Evolutionary conservation across 352 stramenopile species (phyloP).

Genomic region (Aphanomyces invadans): DNA sequence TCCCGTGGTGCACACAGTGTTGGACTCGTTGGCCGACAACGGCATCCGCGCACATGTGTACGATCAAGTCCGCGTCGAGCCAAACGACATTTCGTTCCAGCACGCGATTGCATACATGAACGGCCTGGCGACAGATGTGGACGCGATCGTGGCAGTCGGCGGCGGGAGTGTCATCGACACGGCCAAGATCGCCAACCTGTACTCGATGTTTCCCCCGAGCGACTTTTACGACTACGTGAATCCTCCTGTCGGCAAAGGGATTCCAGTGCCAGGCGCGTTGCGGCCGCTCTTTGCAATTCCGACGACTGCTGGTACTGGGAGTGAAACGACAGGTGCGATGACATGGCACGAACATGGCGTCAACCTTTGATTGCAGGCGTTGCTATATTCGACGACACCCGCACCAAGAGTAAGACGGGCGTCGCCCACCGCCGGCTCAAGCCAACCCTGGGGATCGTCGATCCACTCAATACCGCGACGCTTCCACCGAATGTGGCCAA

Average conservation of each 20-base stretch:
- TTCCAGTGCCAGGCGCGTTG: conserved; percentile 33
- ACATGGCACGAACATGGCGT: neutral
- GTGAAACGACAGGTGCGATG: conserved; percentile 32
- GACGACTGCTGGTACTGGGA: conserved; percentile 39
- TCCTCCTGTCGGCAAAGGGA: conserved; percentile 34
- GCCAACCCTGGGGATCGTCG: conserved; percentile 40
- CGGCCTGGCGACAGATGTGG: conserved; percentile 11
- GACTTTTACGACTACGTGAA: conserved; percentile 54
- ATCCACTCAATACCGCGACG: conserved; percentile 36
- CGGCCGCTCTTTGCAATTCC: conserved; percentile 40
- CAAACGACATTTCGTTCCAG: conserved; percentile 39
- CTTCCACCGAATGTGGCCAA: conserved; percentile 30
- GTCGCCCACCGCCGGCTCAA: conserved; percentile 36
- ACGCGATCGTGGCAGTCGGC: conserved; percentile 37
- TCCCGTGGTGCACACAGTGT: conserved; percentile 28
- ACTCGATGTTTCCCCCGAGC: conserved; percentile 30
- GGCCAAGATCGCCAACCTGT: conserved; percentile 44
- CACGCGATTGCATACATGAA: conserved; percentile 36
- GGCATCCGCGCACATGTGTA: conserved; percentile 29
- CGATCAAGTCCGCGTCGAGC: conserved; percentile 36
- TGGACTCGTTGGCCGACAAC: conserved; percentile 33
- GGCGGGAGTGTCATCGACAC: conserved; percentile 43
- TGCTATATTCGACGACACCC: conserved; percentile 41
- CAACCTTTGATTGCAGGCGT: conserved; percentile 26
- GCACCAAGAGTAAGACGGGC: conserved; percentile 37